These are phyloP conservation scores for Brassica carinata DNA, from an alignment of 345 rosid species.

Conservation along the genomic window DNA sequence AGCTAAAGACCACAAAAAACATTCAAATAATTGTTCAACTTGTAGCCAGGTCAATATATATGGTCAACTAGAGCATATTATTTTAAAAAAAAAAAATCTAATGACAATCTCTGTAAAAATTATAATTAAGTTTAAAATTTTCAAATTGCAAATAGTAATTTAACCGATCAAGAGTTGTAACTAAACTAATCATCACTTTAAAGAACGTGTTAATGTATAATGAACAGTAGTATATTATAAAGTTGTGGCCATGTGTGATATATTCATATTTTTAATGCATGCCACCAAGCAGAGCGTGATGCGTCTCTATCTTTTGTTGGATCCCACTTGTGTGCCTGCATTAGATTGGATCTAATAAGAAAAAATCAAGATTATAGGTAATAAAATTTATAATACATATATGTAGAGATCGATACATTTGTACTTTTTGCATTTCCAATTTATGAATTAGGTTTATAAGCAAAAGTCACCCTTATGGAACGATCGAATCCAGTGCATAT, in stretches of 20 bases:
- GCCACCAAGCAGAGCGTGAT: slow-evolving; percentile 35
- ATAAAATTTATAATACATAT: background rate
- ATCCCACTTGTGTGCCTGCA: slow-evolving; percentile 38
- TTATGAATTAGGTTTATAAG: slow-evolving; percentile 1
- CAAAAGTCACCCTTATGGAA: background rate
- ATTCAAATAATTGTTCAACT: background rate
- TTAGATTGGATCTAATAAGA: slow-evolving; percentile 17
- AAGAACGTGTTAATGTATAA: background rate
- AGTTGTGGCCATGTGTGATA: slow-evolving; percentile 24
- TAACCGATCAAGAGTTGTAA: background rate
- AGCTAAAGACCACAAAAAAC: background rate
- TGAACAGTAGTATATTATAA: slow-evolving; percentile 14
- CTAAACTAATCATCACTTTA: background rate
- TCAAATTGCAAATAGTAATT: background rate
- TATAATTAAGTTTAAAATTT: background rate
- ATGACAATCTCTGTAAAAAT: background rate
- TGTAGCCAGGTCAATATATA: background rate
- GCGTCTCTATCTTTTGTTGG: slow-evolving; percentile 34
- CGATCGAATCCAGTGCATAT: slow-evolving; percentile 41
- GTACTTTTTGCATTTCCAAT: slow-evolving; percentile 3
- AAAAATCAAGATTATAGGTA: background rate
- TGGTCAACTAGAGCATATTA: background rate
- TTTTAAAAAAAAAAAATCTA: too few species aligned
- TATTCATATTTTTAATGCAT: slow-evolving; percentile 4
- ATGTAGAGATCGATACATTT: background rate